Base-by-base conservation (phyloP, 129 eudicot species). In the Chrysanthemum makinoi region DNA sequence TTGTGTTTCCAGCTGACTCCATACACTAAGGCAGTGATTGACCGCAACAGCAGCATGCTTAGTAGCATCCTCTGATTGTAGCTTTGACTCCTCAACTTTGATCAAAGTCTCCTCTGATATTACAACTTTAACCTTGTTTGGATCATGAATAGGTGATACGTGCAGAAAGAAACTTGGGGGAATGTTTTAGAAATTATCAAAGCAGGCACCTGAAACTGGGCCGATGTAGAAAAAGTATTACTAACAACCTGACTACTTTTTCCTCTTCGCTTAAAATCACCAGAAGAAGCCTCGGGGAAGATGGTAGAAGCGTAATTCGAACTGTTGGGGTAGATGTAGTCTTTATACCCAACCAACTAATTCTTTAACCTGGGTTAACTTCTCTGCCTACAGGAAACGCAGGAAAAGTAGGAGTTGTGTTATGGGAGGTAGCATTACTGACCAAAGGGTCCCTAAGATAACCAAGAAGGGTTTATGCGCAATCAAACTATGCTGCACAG, bases 81-180 rank as follows among this genome's bases (percentile, higher is more conserved):
- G 35, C 88, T 84, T 94, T 50, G 98, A 93, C 75, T 87, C 88
- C 77, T 81, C 89, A 75, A 94, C 93, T 66, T 84, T 83, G 39
- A 67, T 77, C 5, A 78, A 51, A 26, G 75, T 73, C 66, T 82
- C 88, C 61, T 85, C 93, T 15, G 84, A 50, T 8, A 53, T 66
- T 48, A 65, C 30, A 49, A 61, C 68, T 70, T 70, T 84, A 18
- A 58, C 80, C 59, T 65, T 15, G 30, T 62, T 75, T 33, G 80
- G 66, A 33, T 49, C 72, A 81, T 65, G 84, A 70, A 75, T 46
- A 16, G 88, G 83, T 12, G 68, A 67, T 55, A 62, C 76, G 35
- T n/a, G 72, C 66, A 48, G 82, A 15, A 24, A 70, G 66, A 61
- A 58, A 10, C 57, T 76, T 84, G 51, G 49, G 17, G 83, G 50